Conservation (phyloP, 306 rosid genomes). For the Crataegus laevigata region DNA sequence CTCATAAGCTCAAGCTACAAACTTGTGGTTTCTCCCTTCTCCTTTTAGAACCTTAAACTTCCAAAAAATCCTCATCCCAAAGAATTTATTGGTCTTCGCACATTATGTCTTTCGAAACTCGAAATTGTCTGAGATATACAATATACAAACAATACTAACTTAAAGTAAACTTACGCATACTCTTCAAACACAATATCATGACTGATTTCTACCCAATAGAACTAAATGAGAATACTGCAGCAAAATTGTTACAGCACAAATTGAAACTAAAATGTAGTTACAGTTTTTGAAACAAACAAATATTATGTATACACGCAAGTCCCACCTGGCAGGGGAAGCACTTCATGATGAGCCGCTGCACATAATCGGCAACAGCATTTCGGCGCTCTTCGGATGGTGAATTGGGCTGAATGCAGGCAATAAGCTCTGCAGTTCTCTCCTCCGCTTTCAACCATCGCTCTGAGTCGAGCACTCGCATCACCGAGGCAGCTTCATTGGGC, state of each 20-base stretch:
- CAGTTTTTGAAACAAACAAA: not conserved
- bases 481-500: slow-evolving; percentile 78
- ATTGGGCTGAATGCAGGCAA: slow-evolving; percentile 94
- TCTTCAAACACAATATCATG: not conserved
- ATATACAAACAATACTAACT: not conserved
- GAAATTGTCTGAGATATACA: not conserved
- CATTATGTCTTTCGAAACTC: not conserved
- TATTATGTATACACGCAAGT: not conserved
- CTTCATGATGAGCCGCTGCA: slow-evolving; percentile 60
- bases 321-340: slow-evolving; percentile 94
- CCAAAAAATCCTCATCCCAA: not conserved
- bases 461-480: slow-evolving; percentile 61
- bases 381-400: slow-evolving; percentile 72
- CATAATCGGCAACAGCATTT: slow-evolving; percentile 77
- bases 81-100: not conserved
- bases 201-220: not conserved
- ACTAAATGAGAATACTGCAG: not conserved
- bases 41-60: not conserved
- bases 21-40: not conserved
- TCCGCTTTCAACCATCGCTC: slow-evolving; percentile 86
- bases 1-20: not conserved
- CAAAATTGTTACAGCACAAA: not conserved
- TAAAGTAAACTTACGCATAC: not conserved
- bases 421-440: slow-evolving; percentile 80
- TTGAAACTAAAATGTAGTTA: not conserved